Base-by-base conservation (phyloP, 1,284 basidiomycete species). In the Trichosporon asahii region DNA sequence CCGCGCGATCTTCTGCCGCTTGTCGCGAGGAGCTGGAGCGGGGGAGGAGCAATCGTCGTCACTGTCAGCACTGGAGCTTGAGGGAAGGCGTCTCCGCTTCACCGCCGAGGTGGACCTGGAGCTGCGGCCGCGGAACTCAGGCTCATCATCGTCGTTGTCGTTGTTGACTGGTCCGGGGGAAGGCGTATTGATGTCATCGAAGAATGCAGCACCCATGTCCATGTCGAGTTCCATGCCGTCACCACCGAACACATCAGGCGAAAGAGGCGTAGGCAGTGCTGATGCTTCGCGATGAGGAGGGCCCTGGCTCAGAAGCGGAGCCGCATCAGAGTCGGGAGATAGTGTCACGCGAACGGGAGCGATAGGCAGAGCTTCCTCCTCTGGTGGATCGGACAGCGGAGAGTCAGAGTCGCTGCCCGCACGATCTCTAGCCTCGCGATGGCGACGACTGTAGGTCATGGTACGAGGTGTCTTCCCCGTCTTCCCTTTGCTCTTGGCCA, bases 1-100 rank as follows among this genome's bases (percentile, higher is more conserved):
- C 15, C 76, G 61, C 4, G 81, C 81, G 18, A 82, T 81, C 18
- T 73, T 76, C 18, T 76, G 66, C 15, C 80, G 70, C 21, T 66
- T 71, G 68, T 79, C 79, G 2, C 57, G 46, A 0, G 65, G 65
- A 18, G 25, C 63, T 14, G 63, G 35, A 15, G 25, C 55, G 8
- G 66, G 31, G 46, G 60, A 68, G 15, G 65, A 66, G 6, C 14
- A 44, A 1, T 49, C 66, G 12, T 66, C 65, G 5, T 33, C 31
- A 33, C 37, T 40, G 31, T 60, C 63, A 14, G 66, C 66, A 46
- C 68, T 68, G 12, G 71, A 72, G 63, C 68, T 69, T 5, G 67
- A 63, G 11, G 61, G 53, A 9, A 70, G 35, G 0, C 66, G 68
- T 3, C 69, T 60, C 1, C 67, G 57, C 15, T 68, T 61, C 1